Percentiles rank a stretch among this genome's conserved stretches.
Evolutionary conservation across 352 stramenopile genomes (phyloP).

Genomic region (Aphanomyces astaci): DNA sequence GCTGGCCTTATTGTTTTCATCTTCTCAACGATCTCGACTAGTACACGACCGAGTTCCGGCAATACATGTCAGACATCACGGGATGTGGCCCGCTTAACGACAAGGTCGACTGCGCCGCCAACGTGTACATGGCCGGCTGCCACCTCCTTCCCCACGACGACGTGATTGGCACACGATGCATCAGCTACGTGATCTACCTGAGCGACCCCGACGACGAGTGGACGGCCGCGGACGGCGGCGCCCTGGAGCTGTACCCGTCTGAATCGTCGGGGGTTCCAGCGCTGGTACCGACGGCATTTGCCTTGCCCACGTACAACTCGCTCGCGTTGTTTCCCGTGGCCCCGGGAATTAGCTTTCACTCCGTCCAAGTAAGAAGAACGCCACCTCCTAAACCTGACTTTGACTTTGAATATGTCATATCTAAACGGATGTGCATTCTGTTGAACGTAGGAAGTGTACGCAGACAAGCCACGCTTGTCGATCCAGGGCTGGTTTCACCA

Average conservation of each 20-base stretch:
- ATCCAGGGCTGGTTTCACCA: conserved; percentile 73
- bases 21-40: neutral
- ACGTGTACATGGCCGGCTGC: conserved; percentile 84
- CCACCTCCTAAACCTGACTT: too few species aligned
- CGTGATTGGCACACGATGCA: conserved; percentile 84
- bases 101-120: conserved; percentile 84
- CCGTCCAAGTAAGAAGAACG: conserved; percentile 39
- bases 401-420: too few species aligned
- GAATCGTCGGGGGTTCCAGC: conserved; percentile 28
- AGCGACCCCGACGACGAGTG: conserved; percentile 72
- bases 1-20: neutral
- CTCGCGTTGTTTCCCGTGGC: conserved; percentile 87
- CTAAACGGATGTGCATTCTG: too few species aligned
- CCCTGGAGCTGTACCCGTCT: conserved; percentile 79
- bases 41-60: conserved; percentile 79
- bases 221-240: conserved; percentile 71
- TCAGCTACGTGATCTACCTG: conserved; percentile 91
- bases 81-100: conserved; percentile 41
- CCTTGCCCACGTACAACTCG: conserved; percentile 77
- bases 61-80: conserved; percentile 64
- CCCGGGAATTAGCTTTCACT: conserved; percentile 85
- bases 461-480: conserved; percentile 68
- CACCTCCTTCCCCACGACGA: conserved; percentile 92
- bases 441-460: conserved; percentile 79
- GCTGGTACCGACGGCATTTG: conserved; percentile 28